phyloP scores from a whole-genome alignment of 495 filamentous ascomycete species.

The Talaromyces ruber region DNA sequence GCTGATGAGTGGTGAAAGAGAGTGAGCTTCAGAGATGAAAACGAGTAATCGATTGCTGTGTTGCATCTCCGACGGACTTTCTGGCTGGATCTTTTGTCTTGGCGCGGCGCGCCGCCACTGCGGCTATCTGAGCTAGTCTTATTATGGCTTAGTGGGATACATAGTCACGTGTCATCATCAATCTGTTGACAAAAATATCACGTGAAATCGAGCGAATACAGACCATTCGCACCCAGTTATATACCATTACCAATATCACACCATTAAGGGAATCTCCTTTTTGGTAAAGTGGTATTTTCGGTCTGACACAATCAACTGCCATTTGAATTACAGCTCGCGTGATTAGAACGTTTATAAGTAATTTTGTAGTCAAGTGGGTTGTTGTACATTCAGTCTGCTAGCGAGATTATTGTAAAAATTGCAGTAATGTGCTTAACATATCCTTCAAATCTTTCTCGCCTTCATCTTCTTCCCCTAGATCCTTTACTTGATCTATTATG shows the following conservation, averaged over 20 bases:
- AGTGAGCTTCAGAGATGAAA: background rate
- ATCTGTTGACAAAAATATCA: no score
- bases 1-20: background rate
- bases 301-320: no score
- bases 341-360: background rate
- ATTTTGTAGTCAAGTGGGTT: background rate
- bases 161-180: background rate
- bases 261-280: no score
- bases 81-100: slow-evolving; percentile 3
- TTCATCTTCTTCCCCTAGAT: slow-evolving; percentile 45
- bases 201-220: no score
- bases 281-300: no score
- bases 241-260: no score
- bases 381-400: background rate
- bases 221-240: no score
- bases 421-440: slow-evolving; percentile 61
- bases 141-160: background rate
- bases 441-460: slow-evolving; percentile 54
- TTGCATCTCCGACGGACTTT: slow-evolving; percentile 2
- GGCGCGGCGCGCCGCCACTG: background rate
- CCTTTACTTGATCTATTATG: slow-evolving; percentile 50
- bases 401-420: slow-evolving; percentile 37
- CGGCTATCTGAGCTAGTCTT: background rate
- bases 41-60: background rate
- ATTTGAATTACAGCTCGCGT: background rate